Conservation (phyloP, 2,329 filamentous ascomycete genomes). For the Didymella glomerata region DNA sequence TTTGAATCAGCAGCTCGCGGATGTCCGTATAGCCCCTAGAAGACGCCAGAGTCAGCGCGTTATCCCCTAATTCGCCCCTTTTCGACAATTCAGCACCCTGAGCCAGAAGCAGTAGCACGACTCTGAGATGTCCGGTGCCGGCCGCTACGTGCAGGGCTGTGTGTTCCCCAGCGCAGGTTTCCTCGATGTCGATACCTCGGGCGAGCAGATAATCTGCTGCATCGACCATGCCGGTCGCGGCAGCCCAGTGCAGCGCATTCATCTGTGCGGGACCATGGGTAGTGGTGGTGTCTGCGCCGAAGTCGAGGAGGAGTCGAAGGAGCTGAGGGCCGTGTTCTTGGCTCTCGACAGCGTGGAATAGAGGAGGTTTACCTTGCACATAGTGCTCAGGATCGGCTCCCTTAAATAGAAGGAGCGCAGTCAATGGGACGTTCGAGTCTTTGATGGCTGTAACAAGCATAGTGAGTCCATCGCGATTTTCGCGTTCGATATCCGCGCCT, state of each 20-base stretch:
- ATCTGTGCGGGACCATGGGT: conserved; percentile 20
- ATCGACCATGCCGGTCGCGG: conserved; percentile 22
- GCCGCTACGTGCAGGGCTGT: conserved; percentile 37
- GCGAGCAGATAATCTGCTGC: conserved; percentile 29
- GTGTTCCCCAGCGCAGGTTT: conserved; percentile 21
- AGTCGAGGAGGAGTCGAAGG: conserved; percentile 5
- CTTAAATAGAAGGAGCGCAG: not conserved
- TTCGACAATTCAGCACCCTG: conserved; percentile 31
- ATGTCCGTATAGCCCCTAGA: conserved; percentile 25
- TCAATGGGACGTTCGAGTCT: not conserved
- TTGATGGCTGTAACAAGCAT: conserved; percentile 2
- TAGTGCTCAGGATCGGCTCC: not conserved
- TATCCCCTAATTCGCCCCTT: conserved; percentile 24
- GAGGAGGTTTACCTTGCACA: not conserved
- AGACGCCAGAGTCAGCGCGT: conserved; percentile 29
- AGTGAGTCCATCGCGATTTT: conserved; percentile 1
- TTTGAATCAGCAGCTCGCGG: conserved; percentile 26
- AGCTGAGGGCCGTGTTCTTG: not conserved
- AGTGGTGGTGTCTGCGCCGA: conserved; percentile 8
- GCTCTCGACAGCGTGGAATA: conserved; percentile 2
- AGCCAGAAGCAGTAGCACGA: conserved; percentile 28
- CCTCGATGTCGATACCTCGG: conserved; percentile 29
- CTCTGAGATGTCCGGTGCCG: conserved; percentile 23
- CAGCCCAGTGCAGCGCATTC: conserved; percentile 35
- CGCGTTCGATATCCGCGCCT: not conserved